Conservation (phyloP, 2,329 filamentous ascomycete species). For the Cladosporium sp. region DNA sequence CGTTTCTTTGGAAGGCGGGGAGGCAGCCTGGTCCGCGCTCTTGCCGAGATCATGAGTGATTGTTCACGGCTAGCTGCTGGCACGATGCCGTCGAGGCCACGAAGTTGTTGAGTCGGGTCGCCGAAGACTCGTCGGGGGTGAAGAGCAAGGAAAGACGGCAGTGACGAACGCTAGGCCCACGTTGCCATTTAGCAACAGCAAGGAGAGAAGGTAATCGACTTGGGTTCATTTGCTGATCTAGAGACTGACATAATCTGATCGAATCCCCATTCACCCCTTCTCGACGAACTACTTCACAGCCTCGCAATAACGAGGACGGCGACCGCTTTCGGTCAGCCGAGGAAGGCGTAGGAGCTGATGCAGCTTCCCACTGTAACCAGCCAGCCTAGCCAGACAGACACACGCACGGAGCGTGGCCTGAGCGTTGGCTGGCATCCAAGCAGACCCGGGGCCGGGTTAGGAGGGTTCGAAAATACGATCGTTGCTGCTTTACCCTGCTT, state of each 20-base stretch:
- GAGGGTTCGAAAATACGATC: constrained; percentile 8
- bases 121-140: neutral
- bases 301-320: neutral
- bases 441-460: neutral
- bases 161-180: neutral
- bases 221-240: neutral
- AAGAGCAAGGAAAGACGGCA: neutral
- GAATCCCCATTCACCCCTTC: constrained; percentile 4
- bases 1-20: constrained; percentile 22
- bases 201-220: neutral
- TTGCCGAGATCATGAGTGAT: constrained; percentile 7
- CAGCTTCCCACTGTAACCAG: constrained; percentile 14
- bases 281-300: neutral
- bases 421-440: constrained; percentile 8
- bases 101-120: neutral
- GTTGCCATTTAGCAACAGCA: neutral
- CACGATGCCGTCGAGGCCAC: neutral
- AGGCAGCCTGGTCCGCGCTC: neutral
- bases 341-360: constrained; percentile 11
- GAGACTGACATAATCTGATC: constrained; percentile 4
- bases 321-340: constrained; percentile 11
- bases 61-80: constrained; percentile 12
- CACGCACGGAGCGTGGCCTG: constrained; percentile 12
- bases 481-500: constrained; percentile 8
- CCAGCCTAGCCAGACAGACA: constrained; percentile 7